Percentiles rank a stretch among this genome's conserved stretches.
These are phyloP conservation scores for Thielaviopsis ethacetica DNA, from an alignment of 2,329 filamentous ascomycete species.

Conservation along the genomic window DNA sequence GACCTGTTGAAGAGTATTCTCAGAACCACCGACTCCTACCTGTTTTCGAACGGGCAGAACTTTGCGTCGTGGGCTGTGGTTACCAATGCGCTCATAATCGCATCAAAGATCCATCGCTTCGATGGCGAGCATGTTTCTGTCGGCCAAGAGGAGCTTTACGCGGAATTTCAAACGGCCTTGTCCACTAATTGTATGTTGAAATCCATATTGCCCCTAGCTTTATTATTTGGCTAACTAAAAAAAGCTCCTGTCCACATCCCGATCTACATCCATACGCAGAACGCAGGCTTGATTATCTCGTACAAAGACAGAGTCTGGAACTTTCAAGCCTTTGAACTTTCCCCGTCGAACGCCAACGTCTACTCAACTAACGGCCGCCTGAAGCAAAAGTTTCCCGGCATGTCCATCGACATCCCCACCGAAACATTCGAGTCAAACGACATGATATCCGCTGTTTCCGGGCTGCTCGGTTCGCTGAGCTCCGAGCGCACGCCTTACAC, in stretches of 20 bases:
- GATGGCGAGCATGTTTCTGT: not conserved
- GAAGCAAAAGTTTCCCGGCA: conserved; percentile 17
- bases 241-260: conserved; percentile 13
- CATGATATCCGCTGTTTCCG: conserved; percentile 15
- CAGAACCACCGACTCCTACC: not conserved
- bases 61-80: not conserved
- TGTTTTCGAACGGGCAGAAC: not conserved
- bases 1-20: not conserved
- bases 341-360: conserved; percentile 16
- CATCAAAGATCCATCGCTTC: not conserved
- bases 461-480: conserved; percentile 18
- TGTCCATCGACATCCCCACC: conserved; percentile 13
- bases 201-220: not conserved
- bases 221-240: not conserved
- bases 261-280: conserved; percentile 20
- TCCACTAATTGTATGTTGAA: not conserved
- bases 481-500: conserved; percentile 14
- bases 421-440: conserved; percentile 8
- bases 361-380: conserved; percentile 18
- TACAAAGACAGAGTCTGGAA: conserved; percentile 12
- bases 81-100: not conserved
- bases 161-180: not conserved
- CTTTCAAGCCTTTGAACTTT: conserved; percentile 22
- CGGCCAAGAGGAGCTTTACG: not conserved
- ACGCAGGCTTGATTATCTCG: conserved; percentile 20